Evolutionary conservation across 2,329 filamentous ascomycete genomes (phyloP).

Genomic region (Colletotrichum endophyticum): DNA sequence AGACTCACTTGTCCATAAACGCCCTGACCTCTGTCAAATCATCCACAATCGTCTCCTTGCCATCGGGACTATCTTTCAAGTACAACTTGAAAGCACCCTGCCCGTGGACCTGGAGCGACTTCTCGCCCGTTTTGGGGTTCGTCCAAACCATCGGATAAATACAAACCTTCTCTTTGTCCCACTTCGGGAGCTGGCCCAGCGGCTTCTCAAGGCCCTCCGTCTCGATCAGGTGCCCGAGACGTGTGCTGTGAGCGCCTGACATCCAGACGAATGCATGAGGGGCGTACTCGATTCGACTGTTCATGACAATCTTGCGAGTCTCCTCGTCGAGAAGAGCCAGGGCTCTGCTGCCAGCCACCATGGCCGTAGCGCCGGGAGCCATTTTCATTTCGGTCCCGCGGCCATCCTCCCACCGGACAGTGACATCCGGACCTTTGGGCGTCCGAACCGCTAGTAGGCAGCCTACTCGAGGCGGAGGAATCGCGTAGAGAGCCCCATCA

Average conservation of each 20-base stretch:
- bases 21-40: not conserved
- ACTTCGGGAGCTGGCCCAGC: not conserved
- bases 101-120: not conserved
- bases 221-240: constrained; percentile 37
- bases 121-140: not conserved
- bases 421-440: not conserved
- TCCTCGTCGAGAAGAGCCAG: constrained; percentile 44
- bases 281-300: constrained; percentile 51
- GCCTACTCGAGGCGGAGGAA: not conserved
- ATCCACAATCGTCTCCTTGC: not conserved
- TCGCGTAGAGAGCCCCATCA: not conserved
- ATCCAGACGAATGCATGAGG: constrained; percentile 51
- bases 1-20: not conserved
- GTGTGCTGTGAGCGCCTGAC: constrained; percentile 39
- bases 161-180: not conserved
- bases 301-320: constrained; percentile 42
- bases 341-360: constrained; percentile 45
- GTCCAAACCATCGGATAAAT: not conserved
- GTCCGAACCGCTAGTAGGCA: not conserved
- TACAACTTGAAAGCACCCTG: not conserved
- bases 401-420: constrained; percentile 30
- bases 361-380: constrained; percentile 47
- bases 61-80: not conserved
- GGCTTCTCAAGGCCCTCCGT: not conserved
- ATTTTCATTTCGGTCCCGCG: constrained; percentile 44